Percentiles rank a stretch among this genome's conserved stretches.
Conservation (phyloP, 768 basidiomycete species). For the Phlegmacium glaucopus region DNA sequence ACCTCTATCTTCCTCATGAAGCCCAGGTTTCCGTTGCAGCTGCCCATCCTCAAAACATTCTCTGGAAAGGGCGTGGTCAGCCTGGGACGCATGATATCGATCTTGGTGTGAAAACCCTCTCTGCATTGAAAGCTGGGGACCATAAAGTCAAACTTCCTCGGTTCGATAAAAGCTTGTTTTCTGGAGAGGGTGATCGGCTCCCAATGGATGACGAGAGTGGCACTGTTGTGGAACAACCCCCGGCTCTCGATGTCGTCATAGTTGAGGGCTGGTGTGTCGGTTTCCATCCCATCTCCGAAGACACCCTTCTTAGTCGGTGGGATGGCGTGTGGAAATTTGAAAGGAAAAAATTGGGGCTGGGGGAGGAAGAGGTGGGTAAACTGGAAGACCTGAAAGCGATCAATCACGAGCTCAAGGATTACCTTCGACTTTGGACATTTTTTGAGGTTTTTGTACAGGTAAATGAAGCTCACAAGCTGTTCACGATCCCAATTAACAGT, state of each 20-base stretch:
- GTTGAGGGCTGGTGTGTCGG: slow-evolving; percentile 97
- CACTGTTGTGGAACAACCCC: slow-evolving; percentile 36
- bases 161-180: slow-evolving; percentile 83
- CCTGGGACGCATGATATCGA: slow-evolving; percentile 88
- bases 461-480: slow-evolving; percentile 8
- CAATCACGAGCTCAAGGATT: slow-evolving; percentile 59
- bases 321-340: slow-evolving; percentile 39
- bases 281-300: slow-evolving; percentile 59
- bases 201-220: slow-evolving; percentile 35
- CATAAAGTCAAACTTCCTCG: slow-evolving; percentile 58
- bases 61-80: slow-evolving; percentile 84
- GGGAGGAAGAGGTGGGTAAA: slow-evolving; percentile 33
- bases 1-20: slow-evolving; percentile 79
- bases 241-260: slow-evolving; percentile 70
- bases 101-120: slow-evolving; percentile 56
- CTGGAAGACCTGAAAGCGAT: slow-evolving; percentile 57
- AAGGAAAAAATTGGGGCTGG: slow-evolving; percentile 31
- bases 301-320: slow-evolving; percentile 56
- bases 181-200: slow-evolving; percentile 83
- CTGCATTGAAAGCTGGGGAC: slow-evolving; percentile 43
- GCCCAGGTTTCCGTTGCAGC: slow-evolving; percentile 53
- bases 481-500: slow-evolving; percentile 1
- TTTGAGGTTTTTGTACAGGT: slow-evolving; percentile 82
- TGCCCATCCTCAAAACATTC: slow-evolving; percentile 52
- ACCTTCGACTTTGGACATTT: slow-evolving; percentile 63